Evolutionary conservation across 805 yeast genomes (phyloP), one percentile per base, ranked within the genome.

Genomic region (Pichia pseudocactophila): DNA sequence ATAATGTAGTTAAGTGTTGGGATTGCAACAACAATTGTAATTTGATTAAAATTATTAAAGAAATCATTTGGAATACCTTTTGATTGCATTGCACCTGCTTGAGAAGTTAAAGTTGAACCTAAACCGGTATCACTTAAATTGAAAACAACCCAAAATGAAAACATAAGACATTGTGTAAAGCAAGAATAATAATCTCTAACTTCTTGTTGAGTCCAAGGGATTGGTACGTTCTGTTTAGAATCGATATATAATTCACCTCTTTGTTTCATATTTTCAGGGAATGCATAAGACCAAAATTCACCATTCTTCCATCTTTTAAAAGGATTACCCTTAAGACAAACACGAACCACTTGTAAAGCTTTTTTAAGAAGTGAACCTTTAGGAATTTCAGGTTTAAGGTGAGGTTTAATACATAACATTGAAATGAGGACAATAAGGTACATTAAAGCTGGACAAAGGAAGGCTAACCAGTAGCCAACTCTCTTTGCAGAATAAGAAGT

Each of bases 21-120:
- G 39, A 74, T 70, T 42, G 69, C 55, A 22, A 74, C 51, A 40
- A 74, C 65, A 40, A 74, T 74, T 13, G 77, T 67, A 44, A 74
- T 59, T 16, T 78, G 77, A 50, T 74, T 73, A 57, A 74, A 71
- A 43, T 72, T 71, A 51, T 66, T 69, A 55, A 71, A 71, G 48
- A 74, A 63, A 56, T 74, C 80, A 51, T 74, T 74, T 36, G 78
- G 78, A 44, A 74, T 67, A 16, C 78, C 77, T 4, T 28, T 3
- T 12, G 68, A 59, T n/a, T 73, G 64, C 76, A 74, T 71, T 11
- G 76, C 63, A 33, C 74, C 74, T 18, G 76, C 76, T 56, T 73
- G 78, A 3, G 76, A 69, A 44, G 67, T 71, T 53, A 69, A 74
- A 12, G 58, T 47, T 33, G 70, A 59, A 26, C 75, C 75, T 51